Conservation (phyloP, 2,329 filamentous ascomycete species). For the Colletotrichum theobromicola region DNA sequence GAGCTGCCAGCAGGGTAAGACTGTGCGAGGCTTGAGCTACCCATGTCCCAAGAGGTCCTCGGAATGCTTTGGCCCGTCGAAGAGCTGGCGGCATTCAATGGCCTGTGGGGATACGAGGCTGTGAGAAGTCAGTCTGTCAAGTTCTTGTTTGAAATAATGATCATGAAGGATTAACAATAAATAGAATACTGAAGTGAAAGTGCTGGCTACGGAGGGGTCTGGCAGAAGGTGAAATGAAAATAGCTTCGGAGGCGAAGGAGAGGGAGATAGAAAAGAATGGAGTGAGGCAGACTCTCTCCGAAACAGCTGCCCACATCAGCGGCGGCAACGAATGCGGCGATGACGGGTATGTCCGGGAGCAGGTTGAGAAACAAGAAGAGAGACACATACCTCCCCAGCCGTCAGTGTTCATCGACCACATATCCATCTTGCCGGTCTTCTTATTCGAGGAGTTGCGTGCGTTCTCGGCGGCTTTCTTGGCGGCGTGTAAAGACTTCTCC, state of each 20-base stretch:
- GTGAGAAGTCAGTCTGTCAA: not conserved
- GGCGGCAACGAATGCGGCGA: not conserved
- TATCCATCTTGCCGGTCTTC: not conserved
- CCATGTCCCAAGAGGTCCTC: not conserved
- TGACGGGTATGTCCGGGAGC: not conserved
- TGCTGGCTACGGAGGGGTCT: not conserved
- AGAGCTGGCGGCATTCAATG: not conserved
- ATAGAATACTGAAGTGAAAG: not conserved
- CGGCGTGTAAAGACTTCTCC: not conserved
- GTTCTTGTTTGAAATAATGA: not conserved
- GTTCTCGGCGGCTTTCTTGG: not conserved
- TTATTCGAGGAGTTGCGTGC: not conserved
- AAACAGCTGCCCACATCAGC: not conserved
- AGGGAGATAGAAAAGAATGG: not conserved
- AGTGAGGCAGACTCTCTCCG: not conserved
- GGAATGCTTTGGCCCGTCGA: not conserved
- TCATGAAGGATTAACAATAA: too few relatives aligned
- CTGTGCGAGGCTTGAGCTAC: not conserved
- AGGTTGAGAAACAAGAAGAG: not conserved
- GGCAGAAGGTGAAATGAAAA: not conserved
- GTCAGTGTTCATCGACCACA: not conserved
- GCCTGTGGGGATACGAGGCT: not conserved
- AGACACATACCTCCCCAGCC: constrained; percentile 5
- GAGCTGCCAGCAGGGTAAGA: not conserved
- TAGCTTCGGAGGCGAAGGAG: not conserved